Evolutionary conservation across 2,329 filamentous ascomycete genomes (phyloP), one percentile per base, ranked within the genome.

Genomic region (Bipolaris cookei): DNA sequence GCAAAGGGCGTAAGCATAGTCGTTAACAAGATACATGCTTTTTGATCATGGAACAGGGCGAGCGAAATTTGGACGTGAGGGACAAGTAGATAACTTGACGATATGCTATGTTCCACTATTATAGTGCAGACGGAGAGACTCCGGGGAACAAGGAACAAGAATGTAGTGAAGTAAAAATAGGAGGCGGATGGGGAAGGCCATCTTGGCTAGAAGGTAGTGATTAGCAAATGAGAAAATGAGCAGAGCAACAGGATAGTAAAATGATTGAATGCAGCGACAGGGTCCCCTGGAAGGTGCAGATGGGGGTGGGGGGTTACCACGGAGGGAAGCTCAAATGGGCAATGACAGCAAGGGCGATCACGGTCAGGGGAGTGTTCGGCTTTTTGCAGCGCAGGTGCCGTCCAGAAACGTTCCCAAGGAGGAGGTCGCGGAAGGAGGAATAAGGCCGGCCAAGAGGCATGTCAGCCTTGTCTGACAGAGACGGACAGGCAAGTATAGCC

Each of bases 381-480:
- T 43, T 41, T 37, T 21, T 34, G 18, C 45, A 35, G 16, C 20
- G 37, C 25, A 42, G 5, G 11, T 54, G 37, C 38, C 23, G 39
- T 23, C 25, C 7, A 28, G 25, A 21, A 16, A 38, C 7, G 30
- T 16, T 43, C 11, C 25, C 32, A 16, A 21, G 16, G 6, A 34
- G 30, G 30, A 54, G 37, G 14, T 35, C 37, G 11, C 38, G 30
- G 28, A 34, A 20, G 16, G 8, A 43, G 25, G 14, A 46, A 54
- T 50, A 50, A 54, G 52, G 52, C 52, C 52, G 52, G 45, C 52
- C 52, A 54, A 54, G 52, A 23, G 32, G 16, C 5, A 37, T 43
- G 13, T 50, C 52, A 42, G 52, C 37, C 52, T 45, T 39, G 32
- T 41, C 42, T 46, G 48, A 56, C 42, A 30, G 20, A 37, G 39